Conservation (phyloP, 2,329 filamentous ascomycete species). For the Colletotrichum sp. region DNA sequence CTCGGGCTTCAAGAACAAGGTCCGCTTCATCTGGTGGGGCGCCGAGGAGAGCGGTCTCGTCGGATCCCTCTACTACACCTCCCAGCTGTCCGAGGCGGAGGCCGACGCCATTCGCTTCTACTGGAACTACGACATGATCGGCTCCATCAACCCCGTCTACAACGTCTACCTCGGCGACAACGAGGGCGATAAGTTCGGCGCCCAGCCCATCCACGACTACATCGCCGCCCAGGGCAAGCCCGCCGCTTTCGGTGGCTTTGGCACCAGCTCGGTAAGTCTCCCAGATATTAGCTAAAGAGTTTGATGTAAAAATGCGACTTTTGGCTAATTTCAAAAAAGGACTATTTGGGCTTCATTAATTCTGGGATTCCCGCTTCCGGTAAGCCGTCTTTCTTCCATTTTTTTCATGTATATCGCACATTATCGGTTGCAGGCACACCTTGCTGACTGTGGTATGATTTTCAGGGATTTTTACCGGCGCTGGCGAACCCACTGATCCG, state of each 20-base stretch:
- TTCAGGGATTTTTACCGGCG: constrained; percentile 43
- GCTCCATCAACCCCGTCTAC: constrained; percentile 44
- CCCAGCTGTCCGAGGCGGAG: constrained; percentile 38
- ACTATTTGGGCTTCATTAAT: no score
- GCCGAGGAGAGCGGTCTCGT: constrained; percentile 49
- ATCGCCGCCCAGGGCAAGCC: constrained; percentile 38
- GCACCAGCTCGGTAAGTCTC: constrained; percentile 25
- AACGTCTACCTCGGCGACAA: constrained; percentile 44
- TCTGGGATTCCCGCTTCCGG: no score
- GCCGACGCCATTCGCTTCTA: constrained; percentile 66
- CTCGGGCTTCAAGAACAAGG: constrained; percentile 44
- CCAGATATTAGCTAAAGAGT: no score
- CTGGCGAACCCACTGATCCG: constrained; percentile 36
- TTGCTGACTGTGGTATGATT: no score
- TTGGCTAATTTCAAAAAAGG: no score
- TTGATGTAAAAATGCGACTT: no score
- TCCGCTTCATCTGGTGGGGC: constrained; percentile 49
- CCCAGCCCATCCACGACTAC: constrained; percentile 37
- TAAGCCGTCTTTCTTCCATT: no score
- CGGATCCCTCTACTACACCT: constrained; percentile 47
- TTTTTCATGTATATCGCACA: no score
- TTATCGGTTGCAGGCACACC: no score
- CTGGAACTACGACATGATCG: constrained; percentile 77
- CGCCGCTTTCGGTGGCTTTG: constrained; percentile 38
- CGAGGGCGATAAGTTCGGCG: constrained; percentile 39